Evolutionary conservation across 2,329 filamentous ascomycete genomes (phyloP).

Genomic region (Oidium heveae): DNA sequence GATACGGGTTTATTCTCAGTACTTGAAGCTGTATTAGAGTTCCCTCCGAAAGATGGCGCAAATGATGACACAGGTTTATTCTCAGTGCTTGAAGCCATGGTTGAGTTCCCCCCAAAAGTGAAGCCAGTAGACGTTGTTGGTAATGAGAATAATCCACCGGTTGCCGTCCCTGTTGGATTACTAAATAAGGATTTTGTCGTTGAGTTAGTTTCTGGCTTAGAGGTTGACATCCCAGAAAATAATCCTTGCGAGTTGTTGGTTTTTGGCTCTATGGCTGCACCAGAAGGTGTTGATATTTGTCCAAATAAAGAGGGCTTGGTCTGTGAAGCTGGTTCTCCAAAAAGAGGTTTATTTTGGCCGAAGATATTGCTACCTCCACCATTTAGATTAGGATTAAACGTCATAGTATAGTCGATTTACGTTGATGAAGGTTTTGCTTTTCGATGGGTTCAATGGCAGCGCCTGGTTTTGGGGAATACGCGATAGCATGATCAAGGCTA

Average conservation of each 20-base stretch:
- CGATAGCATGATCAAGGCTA: no score
- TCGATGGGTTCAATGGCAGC: no score
- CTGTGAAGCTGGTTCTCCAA: constrained; percentile 9
- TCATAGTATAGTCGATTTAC: no score
- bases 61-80: background rate
- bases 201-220: background rate
- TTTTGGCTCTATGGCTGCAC: constrained; percentile 1
- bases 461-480: no score
- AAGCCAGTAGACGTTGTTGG: background rate
- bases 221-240: constrained; percentile 3
- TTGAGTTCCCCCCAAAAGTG: background rate
- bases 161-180: background rate
- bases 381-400: no score
- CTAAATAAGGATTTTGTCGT: background rate
- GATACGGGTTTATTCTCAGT: background rate
- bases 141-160: background rate
- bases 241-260: constrained; percentile 2
- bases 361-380: constrained; percentile 2
- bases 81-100: background rate
- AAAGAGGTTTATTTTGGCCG: constrained; percentile 8
- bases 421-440: no score
- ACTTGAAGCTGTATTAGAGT: background rate
- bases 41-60: background rate
- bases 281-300: constrained; percentile 1
- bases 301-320: constrained; percentile 5